These are phyloP conservation scores for Diaporthe sp. DNA, from an alignment of 2,329 filamentous ascomycete species.

Conservation along the genomic window DNA sequence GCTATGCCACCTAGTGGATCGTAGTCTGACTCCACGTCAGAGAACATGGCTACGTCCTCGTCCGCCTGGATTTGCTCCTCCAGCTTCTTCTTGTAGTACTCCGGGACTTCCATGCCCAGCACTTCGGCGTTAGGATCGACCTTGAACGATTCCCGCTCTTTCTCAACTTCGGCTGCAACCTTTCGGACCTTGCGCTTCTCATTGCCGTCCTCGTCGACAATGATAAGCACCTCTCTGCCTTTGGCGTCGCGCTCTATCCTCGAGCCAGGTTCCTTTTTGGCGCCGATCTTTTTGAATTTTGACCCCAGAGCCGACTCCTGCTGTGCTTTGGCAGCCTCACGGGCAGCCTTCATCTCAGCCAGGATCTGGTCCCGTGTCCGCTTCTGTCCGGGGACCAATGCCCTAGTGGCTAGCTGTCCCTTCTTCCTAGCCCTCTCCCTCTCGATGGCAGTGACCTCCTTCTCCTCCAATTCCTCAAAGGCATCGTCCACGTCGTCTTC, in stretches of 20 bases:
- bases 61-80: constrained; percentile 63
- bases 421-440: constrained; percentile 71
- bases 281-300: constrained; percentile 76
- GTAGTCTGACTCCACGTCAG: constrained; percentile 76
- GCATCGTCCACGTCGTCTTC: constrained; percentile 76
- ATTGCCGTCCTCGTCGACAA: constrained; percentile 75
- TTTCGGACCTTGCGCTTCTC: constrained; percentile 76
- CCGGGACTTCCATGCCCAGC: constrained; percentile 76
- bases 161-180: constrained; percentile 57
- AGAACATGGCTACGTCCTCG: constrained; percentile 75
- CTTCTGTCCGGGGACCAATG: constrained; percentile 70
- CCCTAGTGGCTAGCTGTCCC: constrained; percentile 69
- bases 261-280: constrained; percentile 65
- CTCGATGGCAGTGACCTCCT: constrained; percentile 66
- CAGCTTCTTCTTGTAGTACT: constrained; percentile 66
- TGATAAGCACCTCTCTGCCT: constrained; percentile 75
- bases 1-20: constrained; percentile 74
- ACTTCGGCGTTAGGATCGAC: constrained; percentile 70
- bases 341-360: constrained; percentile 75
- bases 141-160: constrained; percentile 56
- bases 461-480: constrained; percentile 70
- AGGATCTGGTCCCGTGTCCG: constrained; percentile 76
- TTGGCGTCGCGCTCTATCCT: constrained; percentile 73
- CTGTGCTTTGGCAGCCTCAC: constrained; percentile 70
- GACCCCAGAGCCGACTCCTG: constrained; percentile 67